A percentile compares a stretch with the other conserved stretches of the same genome.
Evolutionary conservation across 2,329 filamentous ascomycete genomes (phyloP).

Genomic region (Proliferodiscus dingleyae): DNA sequence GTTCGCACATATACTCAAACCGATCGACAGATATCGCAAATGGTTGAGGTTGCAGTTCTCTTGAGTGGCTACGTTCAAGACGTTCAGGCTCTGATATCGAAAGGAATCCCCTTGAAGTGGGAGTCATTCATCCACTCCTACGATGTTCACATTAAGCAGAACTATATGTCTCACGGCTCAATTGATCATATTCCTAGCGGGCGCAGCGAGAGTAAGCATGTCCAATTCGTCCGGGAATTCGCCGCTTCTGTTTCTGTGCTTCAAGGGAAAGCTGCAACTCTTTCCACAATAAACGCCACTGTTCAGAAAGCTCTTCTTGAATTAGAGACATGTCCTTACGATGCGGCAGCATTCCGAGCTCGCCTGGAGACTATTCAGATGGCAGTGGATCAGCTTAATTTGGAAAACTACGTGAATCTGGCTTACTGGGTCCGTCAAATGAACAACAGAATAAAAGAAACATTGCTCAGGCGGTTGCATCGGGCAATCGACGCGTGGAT

Average conservation of each 20-base stretch:
- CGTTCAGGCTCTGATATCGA: constrained; percentile 74
- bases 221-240: constrained; percentile 94
- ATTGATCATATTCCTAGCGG: constrained; percentile 54
- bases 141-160: constrained; percentile 74
- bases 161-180: constrained; percentile 51
- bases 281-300: constrained; percentile 74
- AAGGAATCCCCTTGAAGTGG: constrained; percentile 89
- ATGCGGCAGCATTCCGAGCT: constrained; percentile 70
- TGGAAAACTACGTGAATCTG: constrained; percentile 94
- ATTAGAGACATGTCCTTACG: constrained; percentile 79
- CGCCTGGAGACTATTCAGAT: constrained; percentile 83
- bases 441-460: constrained; percentile 78
- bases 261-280: constrained; percentile 77
- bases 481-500: constrained; percentile 86
- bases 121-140: constrained; percentile 98
- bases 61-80: constrained; percentile 90
- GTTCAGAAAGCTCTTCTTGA: constrained; percentile 78
- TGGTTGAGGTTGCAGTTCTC: constrained; percentile 83
- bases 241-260: constrained; percentile 80
- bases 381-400: constrained; percentile 90
- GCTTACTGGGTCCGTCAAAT: constrained; percentile 83
- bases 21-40: constrained; percentile 72
- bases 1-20: constrained; percentile 92
- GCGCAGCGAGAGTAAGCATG: constrained; percentile 81
- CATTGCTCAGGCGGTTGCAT: constrained; percentile 76